Conservation (phyloP, 75 land plant genomes). For the Cupressus sempervirens region DNA sequence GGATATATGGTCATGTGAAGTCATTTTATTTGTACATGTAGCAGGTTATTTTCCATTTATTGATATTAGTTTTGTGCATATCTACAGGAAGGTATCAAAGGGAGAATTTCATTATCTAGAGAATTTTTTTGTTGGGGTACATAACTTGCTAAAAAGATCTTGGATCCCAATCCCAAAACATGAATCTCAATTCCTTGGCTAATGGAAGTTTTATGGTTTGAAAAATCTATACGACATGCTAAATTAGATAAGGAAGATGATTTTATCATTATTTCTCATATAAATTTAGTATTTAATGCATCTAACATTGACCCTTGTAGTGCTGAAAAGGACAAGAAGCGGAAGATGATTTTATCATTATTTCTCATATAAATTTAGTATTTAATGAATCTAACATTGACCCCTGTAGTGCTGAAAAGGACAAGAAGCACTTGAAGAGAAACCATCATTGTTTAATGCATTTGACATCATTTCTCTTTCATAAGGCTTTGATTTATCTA, state of each 20-base stretch:
- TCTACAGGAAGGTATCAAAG: too few relatives aligned
- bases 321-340: too few relatives aligned
- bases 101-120: too few relatives aligned
- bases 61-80: too few relatives aligned
- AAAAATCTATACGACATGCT: not conserved
- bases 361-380: not conserved
- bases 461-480: conserved; percentile 42
- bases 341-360: not conserved
- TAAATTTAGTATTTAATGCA: not conserved
- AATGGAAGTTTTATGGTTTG: conserved; percentile 20
- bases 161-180: conserved; percentile 43
- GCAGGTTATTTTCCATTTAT: too few relatives aligned
- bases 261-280: not conserved
- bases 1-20: too few relatives aligned
- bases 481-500: conserved; percentile 29
- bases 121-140: too few relatives aligned
- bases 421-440: not conserved
- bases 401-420: not conserved
- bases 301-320: not conserved
- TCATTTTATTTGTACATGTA: too few relatives aligned
- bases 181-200: conserved; percentile 15
- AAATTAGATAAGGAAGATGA: too few relatives aligned
- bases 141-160: not conserved
- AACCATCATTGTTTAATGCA: conserved; percentile 29
- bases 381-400: not conserved